Base-by-base conservation (phyloP, 129 eudicot species). In the Centaurea solstitialis region DNA sequence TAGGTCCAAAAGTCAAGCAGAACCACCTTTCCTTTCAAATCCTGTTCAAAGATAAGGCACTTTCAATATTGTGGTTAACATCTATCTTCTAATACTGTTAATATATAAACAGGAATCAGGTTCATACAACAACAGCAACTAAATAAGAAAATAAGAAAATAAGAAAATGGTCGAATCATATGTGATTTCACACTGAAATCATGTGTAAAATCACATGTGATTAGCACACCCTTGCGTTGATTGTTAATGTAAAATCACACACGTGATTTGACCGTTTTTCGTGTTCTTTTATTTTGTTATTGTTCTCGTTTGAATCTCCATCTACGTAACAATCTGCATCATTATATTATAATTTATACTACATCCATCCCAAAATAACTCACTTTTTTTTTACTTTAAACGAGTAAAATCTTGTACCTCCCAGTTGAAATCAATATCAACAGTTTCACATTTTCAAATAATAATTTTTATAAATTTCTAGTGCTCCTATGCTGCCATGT, bases 1-100 rank as follows among this genome's bases (percentile, higher is more conserved):
- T 95, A 95, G 77, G 99, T 95, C 99, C 99, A 95, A 86, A 95
- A 95, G 84, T 95, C 99, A 75, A 95, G 86, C 75, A 95, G 81
- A 85, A 95, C 97, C 85, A 95, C 98, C 84, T 95, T 93, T 43
- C 99, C 99, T 88, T 91, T 93, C 87, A 95, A 87, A 79, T 95
- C 99, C 99, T 95, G 90, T 75, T 78, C 76, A 74, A 76, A 72
- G 22, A 30, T 5, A 23, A 75, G 10, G 35, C 11, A 47, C 59
- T 21, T 66, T 47, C n/a, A 13, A 17, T 65, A 18, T 7, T 72
- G 62, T 18, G 28, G 13, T 38, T 5, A 0, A 24, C n/a, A n/a
- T n/a, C n/a, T 47, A 76, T 69, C 76, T 30, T 73, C 39, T 6
- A 67, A 45, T 64, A 35, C 9, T 61, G 68, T n/a, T 35, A 69